A percentile compares a stretch with the other conserved stretches of the same genome.
These are phyloP conservation scores for Bretschneidera sinensis DNA, from an alignment of 345 rosid species.

Conservation along the genomic window DNA sequence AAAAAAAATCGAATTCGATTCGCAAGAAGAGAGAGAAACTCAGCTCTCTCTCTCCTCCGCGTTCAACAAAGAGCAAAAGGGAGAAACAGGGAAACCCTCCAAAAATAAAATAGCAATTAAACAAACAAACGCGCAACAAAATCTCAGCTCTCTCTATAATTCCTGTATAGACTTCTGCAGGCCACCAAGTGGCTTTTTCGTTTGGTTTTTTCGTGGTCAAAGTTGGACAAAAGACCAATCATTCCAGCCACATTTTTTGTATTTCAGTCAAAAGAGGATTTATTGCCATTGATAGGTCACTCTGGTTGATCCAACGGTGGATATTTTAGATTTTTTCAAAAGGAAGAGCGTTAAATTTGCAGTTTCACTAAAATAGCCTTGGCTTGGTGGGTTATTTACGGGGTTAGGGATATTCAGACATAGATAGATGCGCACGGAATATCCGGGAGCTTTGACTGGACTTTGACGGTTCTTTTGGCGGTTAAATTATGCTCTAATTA, in stretches of 20 bases:
- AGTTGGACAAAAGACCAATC: conserved; percentile 41
- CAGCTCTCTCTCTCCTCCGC: conserved; percentile 34
- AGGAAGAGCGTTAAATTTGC: neutral
- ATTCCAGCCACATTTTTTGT: conserved; percentile 39
- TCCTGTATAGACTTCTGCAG: no score
- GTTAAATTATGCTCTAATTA: conserved; percentile 15
- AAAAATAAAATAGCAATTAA: no score
- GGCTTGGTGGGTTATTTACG: conserved; percentile 2
- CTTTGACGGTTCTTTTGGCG: conserved; percentile 38
- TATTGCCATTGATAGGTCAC: conserved; percentile 30
- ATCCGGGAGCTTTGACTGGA: conserved; percentile 30
- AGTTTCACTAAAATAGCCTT: conserved; percentile 18
- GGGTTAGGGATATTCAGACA: conserved; percentile 16
- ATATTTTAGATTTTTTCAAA: conserved; percentile 1
- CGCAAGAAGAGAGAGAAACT: conserved; percentile 31
- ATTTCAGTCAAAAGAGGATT: conserved; percentile 38
- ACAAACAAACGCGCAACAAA: neutral
- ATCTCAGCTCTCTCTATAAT: conserved; percentile 10
- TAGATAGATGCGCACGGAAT: conserved; percentile 41
- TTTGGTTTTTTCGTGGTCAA: conserved; percentile 41
- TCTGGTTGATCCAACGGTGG: conserved; percentile 33
- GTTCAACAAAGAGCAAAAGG: conserved; percentile 13
- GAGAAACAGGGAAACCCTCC: no score
- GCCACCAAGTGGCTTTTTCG: conserved; percentile 23
- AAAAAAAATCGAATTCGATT: conserved; percentile 17